These are phyloP conservation scores for Leucosporidium scottii DNA, from an alignment of 768 basidiomycete genomes.

Conservation along the genomic window DNA sequence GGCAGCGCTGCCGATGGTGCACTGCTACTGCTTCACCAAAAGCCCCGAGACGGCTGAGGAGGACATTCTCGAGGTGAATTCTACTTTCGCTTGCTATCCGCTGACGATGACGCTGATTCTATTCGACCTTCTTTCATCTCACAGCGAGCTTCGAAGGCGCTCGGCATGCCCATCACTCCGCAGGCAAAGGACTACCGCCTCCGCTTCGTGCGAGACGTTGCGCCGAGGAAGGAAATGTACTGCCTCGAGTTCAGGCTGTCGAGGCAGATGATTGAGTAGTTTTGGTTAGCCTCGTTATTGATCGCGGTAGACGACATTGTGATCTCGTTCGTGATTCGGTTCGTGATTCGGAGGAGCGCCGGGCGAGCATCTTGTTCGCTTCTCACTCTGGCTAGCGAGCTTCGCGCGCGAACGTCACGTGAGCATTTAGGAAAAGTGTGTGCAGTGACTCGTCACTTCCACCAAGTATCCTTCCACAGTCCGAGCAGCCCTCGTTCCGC, in stretches of 20 bases:
- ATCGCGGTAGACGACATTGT: no score
- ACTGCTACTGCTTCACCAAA: constrained; percentile 93
- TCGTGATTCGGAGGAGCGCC: no score
- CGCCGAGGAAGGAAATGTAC: constrained; percentile 96
- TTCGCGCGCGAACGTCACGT: no score
- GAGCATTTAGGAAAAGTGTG: no score
- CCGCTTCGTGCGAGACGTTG: constrained; percentile 82
- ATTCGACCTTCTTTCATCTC: constrained; percentile 26
- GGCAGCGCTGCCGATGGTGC: constrained; percentile 69
- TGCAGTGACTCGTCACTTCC: no score
- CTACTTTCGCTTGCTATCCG: constrained; percentile 39
- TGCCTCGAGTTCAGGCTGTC: constrained; percentile 82
- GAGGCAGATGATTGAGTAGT: constrained; percentile 42
- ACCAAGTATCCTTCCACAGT: no score
- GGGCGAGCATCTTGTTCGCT: no score
- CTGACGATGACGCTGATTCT: constrained; percentile 33
- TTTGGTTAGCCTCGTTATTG: no score
- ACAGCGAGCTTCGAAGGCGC: constrained; percentile 26
- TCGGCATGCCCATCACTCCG: constrained; percentile 46
- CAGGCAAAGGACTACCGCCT: constrained; percentile 42
- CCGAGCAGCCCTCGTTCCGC: no score
- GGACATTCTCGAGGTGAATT: constrained; percentile 73
- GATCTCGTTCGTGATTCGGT: no score
- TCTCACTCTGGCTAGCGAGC: no score
- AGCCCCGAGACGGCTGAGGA: constrained; percentile 63